Evolutionary conservation across 345 rosid genomes (phyloP).

Genomic region (Eucalyptus marginata): DNA sequence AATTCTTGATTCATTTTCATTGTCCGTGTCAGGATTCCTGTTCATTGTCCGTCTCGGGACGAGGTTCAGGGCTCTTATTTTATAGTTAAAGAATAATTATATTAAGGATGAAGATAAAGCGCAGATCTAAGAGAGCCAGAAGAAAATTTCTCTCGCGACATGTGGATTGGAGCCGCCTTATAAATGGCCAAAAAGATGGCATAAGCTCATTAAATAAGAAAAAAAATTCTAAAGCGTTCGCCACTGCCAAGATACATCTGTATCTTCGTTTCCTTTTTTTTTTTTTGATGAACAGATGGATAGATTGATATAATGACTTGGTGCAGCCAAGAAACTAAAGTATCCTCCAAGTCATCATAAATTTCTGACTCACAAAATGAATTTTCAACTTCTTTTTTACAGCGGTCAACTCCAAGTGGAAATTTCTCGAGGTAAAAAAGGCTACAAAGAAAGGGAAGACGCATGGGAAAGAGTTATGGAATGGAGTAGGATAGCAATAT

Average conservation of each 20-base stretch:
- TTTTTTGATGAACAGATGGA: neutral
- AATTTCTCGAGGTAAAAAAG: neutral
- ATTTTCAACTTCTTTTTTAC: neutral
- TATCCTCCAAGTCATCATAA: neutral
- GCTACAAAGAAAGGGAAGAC: neutral
- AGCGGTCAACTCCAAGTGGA: neutral
- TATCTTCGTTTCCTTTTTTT: neutral
- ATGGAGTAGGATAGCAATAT: neutral
- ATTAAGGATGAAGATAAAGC: neutral
- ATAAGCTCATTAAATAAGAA: neutral
- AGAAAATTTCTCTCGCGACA: neutral
- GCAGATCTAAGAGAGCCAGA: neutral
- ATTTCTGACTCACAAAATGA: neutral
- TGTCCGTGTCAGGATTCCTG: conserved; percentile 14
- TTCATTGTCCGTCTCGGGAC: conserved; percentile 22
- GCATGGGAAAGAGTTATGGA: neutral
- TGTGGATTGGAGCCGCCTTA: neutral
- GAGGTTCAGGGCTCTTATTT: conserved; percentile 1
- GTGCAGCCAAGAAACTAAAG: neutral
- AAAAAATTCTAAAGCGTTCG: neutral
- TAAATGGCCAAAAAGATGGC: neutral
- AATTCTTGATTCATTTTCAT: neutral
- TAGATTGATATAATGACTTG: neutral
- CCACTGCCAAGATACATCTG: neutral
- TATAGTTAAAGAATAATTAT: neutral